These are phyloP conservation scores for Nannochloropsis oceanica DNA, from an alignment of 108 stramenopile genomes.

Conservation along the genomic window DNA sequence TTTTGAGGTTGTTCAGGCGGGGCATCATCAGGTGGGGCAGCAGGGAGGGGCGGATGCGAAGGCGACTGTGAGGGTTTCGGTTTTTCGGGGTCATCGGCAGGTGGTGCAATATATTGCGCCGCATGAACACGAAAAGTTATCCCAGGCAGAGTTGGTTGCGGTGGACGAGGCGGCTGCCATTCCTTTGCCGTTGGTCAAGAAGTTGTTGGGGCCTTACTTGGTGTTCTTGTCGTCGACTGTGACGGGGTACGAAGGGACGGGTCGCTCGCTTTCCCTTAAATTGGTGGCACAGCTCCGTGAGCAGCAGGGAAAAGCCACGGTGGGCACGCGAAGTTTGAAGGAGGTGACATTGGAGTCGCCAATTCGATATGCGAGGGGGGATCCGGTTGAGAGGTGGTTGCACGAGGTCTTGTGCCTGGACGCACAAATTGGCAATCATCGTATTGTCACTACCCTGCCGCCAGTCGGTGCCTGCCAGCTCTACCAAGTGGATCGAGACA, in stretches of 20 bases:
- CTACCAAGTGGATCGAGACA: slow-evolving; percentile 91
- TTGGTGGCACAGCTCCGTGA: slow-evolving; percentile 83
- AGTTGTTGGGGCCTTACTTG: slow-evolving; percentile 57
- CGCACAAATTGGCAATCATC: slow-evolving; percentile 20
- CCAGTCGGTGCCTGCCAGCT: slow-evolving; percentile 85
- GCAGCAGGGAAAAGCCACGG: slow-evolving; percentile 68
- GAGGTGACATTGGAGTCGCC: slow-evolving; percentile 81
- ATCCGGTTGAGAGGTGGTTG: slow-evolving; percentile 89
- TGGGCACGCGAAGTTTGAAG: slow-evolving; percentile 49
- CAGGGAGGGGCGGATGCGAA: slow-evolving; percentile 59
- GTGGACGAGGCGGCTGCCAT: slow-evolving; percentile 99
- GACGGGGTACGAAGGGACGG: slow-evolving; percentile 99
- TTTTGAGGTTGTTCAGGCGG: slow-evolving; percentile 44
- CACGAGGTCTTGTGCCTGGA: slow-evolving; percentile 88
- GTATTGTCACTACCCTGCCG: slow-evolving; percentile 58
- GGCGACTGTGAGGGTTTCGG: slow-evolving; percentile 63
- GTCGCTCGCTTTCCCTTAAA: slow-evolving; percentile 85
- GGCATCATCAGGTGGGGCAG: slow-evolving; percentile 20
- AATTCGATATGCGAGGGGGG: slow-evolving; percentile 78
- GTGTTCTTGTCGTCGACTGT: slow-evolving; percentile 86
- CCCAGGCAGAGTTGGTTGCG: slow-evolving; percentile 85
- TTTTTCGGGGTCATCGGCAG: slow-evolving; percentile 78
- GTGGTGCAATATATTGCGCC: slow-evolving; percentile 72
- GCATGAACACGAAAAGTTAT: slow-evolving; percentile 65
- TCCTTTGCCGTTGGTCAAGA: slow-evolving; percentile 80